Conservation (phyloP, 768 basidiomycete genomes). For the Suillus paluster region DNA sequence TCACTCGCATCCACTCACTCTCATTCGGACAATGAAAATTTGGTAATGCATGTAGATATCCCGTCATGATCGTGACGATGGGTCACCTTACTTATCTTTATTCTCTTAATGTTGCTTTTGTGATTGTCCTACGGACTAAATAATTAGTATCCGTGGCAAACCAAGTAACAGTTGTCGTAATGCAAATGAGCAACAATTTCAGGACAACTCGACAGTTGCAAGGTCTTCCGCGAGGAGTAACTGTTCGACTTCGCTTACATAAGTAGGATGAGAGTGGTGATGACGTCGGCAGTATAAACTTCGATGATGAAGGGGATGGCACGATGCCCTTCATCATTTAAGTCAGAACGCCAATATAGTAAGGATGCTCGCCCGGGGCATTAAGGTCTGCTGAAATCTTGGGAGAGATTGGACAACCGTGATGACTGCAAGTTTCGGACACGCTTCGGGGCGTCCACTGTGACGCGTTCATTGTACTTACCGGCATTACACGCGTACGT, state of each 20-base stretch:
- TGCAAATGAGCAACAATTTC: constrained; percentile 12
- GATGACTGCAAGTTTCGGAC: no score
- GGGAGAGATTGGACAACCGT: no score
- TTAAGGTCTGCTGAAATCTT: no score
- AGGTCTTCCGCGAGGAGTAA: constrained; percentile 74
- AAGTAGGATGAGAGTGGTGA: not conserved
- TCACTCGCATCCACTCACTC: constrained; percentile 6
- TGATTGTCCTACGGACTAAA: not conserved
- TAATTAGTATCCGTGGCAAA: not conserved
- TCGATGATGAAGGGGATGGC: constrained; percentile 65
- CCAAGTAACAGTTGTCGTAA: not conserved
- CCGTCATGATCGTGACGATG: constrained; percentile 8
- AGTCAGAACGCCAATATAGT: constrained; percentile 11
- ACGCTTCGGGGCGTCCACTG: not conserved
- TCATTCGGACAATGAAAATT: constrained; percentile 14
- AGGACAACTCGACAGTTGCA: no score
- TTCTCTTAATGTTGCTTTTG: constrained; percentile 12
- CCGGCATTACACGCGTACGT: not conserved
- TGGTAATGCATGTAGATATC: constrained; percentile 11
- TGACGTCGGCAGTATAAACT: constrained; percentile 55
- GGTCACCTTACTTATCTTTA: constrained; percentile 11
- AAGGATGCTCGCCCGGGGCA: no score
- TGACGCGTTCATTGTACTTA: not conserved
- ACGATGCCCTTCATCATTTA: constrained; percentile 48
- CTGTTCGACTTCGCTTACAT: constrained; percentile 54